Conservation (phyloP, 345 rosid genomes). For the Hypericum androsaemum region DNA sequence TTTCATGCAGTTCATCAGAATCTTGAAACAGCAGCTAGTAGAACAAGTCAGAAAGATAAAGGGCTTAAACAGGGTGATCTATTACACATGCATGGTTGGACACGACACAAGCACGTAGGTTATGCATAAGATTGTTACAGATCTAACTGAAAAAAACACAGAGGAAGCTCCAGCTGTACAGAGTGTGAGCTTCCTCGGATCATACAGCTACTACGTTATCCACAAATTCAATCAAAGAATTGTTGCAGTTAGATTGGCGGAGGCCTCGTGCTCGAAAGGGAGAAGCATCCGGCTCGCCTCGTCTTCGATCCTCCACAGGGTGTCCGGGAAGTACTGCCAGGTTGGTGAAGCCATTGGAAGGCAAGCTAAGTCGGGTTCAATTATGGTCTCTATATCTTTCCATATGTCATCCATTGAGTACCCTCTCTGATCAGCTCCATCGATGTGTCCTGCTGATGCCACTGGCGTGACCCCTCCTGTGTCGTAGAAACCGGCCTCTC, state of each 20-base stretch:
- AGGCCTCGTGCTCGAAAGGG: conserved; percentile 33
- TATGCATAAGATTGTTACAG: too few relatives aligned
- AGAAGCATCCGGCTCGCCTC: conserved; percentile 51
- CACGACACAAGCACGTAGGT: too few relatives aligned
- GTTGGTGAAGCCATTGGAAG: conserved; percentile 44
- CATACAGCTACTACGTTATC: too few relatives aligned
- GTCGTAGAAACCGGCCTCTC: conserved; percentile 63
- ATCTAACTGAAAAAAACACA: too few relatives aligned
- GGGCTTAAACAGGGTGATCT: too few relatives aligned
- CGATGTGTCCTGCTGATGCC: background rate
- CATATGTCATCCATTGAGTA: conserved; percentile 78
- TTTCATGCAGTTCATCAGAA: too few relatives aligned
- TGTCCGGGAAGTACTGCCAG: conserved; percentile 52
- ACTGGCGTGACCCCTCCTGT: conserved; percentile 43
- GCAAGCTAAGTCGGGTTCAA: conserved; percentile 40
- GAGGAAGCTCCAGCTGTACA: too few relatives aligned
- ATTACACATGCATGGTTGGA: too few relatives aligned
- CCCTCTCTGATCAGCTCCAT: conserved; percentile 34
- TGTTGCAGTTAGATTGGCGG: conserved; percentile 32
- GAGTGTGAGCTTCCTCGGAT: too few relatives aligned
- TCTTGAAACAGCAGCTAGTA: too few relatives aligned
- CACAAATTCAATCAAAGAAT: conserved; percentile 42
- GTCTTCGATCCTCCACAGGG: conserved; percentile 59
- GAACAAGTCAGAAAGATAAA: too few relatives aligned
- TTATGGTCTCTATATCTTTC: conserved; percentile 60